A percentile compares a stretch with the other conserved stretches of the same genome.
These are phyloP conservation scores for Fraxinus quadrangulata DNA, from an alignment of 257 asterid species.

Conservation along the genomic window DNA sequence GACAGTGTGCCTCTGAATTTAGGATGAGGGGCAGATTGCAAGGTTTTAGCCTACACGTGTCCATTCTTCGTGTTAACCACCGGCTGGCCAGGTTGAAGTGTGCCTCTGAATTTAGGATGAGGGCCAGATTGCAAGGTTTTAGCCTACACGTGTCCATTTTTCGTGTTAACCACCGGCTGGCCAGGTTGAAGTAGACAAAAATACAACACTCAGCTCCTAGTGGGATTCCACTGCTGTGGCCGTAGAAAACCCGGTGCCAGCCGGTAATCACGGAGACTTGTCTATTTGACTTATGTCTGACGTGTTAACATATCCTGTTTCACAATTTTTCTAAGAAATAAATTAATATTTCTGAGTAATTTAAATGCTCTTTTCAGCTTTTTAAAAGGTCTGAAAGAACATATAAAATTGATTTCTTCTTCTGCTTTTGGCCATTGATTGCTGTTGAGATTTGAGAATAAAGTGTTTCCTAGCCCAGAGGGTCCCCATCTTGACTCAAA, in stretches of 20 bases:
- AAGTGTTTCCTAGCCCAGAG: neutral
- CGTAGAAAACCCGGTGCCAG: constrained; percentile 53
- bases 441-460: constrained; percentile 73
- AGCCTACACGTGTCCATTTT: constrained; percentile 21
- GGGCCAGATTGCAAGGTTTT: constrained; percentile 21
- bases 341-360: neutral
- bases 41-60: neutral
- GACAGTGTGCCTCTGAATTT: no score
- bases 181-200: constrained; percentile 8
- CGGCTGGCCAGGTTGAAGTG: no score
- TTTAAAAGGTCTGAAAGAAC: constrained; percentile 20
- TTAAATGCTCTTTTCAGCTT: neutral
- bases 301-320: constrained; percentile 39
- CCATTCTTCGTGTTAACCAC: no score
- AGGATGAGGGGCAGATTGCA: constrained; percentile 17
- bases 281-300: constrained; percentile 42
- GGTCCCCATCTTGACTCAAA: neutral
- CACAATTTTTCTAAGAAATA: neutral
- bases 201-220: constrained; percentile 18
- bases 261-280: constrained; percentile 58
- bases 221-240: constrained; percentile 35
- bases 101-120: neutral
- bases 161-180: neutral
- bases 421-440: constrained; percentile 69
- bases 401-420: constrained; percentile 37